Evolutionary conservation across 2,329 filamentous ascomycete species (phyloP), one percentile per base, ranked within the genome.

Genomic region (Berkeleyomyces rouxiae): DNA sequence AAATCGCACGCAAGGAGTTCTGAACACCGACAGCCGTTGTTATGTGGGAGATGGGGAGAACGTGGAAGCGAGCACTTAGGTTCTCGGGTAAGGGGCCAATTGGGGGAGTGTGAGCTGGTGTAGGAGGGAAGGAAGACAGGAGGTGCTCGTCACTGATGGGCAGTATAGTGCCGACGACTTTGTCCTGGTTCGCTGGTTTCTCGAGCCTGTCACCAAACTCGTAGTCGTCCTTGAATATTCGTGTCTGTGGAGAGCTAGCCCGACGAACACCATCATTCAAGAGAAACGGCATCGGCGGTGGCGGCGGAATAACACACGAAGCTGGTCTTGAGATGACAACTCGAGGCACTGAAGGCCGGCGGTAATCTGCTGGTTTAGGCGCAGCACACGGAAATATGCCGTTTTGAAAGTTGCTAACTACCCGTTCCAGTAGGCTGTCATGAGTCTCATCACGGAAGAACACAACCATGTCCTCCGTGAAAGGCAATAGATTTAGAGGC

Each of bases 391-490:
- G 72, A 63, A 73, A 75, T 37, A 59, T 69, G 5, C 74, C 72
- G 23, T 73, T 69, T 63, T 72, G 74, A 66, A 82, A 79, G 1
- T 76, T 74, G 37, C 72, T 70, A 40, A 83, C 72, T 13, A 79
- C 74, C 0, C 73, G 73, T 31, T 78, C 75, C 1, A 84, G 69
- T 0, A 78, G 68, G 1, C 69, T 64, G 64, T 80, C 74, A 0
- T 70, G 68, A 0, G 71, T 69, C 1, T 76, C 75, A 7, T 76
- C 74, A 11, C 75, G 77, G 62, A 85, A 76, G 55, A 80, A 74
- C 33, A 86, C 73, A 2, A 84, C 74, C 1, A 84, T 68, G 65
- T 85, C 79, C 67, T 85, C 83, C 0, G 74, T 67, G 49, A 96
- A 70, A 0, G 79, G 76, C 31, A 85, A 72, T 0, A 82, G 55